Base-by-base conservation (phyloP, 768 basidiomycete species). In the Saitozyma sp. region DNA sequence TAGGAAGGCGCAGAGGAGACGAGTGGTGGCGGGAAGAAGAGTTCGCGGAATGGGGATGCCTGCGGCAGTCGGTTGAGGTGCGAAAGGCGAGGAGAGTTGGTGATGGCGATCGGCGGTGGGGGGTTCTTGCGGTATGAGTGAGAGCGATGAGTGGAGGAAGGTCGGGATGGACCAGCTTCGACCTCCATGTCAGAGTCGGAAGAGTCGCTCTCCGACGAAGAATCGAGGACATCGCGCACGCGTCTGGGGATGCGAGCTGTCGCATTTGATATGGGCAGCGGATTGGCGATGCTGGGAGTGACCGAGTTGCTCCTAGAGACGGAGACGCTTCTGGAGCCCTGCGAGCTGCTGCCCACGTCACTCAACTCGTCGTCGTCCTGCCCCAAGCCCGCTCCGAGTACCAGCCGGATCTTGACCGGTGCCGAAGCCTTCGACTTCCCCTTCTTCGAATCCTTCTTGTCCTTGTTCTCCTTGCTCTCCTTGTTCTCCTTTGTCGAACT, bases 171-270 rank as follows among this genome's bases (percentile, higher is more conserved):
- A 40, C 60, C 54, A 29, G 64, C 42, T 20, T 66, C 66, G 13
- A 68, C 54, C 3, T 75, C 73, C 58, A 67, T 64, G 11, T 68
- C 71, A 9, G 73, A 69, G 50, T 74, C 73, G 20, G 66, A 68
- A 8, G 69, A 53, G 45, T 69, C 70, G 54, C 62, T 65, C 13
- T 71, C 67, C 17, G 68, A 67, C 7, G 70, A 70, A 3, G 70
- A 69, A 58, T 71, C 73, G 41, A 65, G 29, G 29, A 29, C 29
- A 5, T 29, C 29, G 29, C 29, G 29, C 29, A 29, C 29, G 29
- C 29, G 29, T 5, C 29, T 29, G 2, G 29, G 29, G 29, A 29
- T 29, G 29, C 29, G 29, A 29, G 29, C 29, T 29, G 29, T 29
- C 29, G 29, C 29, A 5, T 29, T 29, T 29, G 29, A 29, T 29